Percentiles rank a stretch among this genome's conserved stretches.
phyloP scores from a whole-genome alignment of 1,284 basidiomycete genomes.

The Malassezia restricta region DNA sequence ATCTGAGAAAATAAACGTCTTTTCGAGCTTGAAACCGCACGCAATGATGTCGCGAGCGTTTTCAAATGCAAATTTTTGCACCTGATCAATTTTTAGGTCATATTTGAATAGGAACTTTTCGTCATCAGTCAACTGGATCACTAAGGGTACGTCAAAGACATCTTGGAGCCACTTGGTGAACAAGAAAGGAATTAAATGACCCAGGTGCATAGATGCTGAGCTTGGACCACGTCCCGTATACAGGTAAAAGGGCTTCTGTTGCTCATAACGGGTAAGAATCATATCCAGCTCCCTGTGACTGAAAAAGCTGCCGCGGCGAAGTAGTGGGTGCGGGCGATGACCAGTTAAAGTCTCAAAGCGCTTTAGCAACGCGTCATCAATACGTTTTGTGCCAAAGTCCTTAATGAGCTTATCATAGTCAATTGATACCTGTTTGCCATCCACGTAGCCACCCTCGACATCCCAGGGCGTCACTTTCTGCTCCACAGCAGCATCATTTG shows the following conservation, averaged over 20 bases:
- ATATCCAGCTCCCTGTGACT: slow-evolving; percentile 94
- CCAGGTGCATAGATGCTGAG: slow-evolving; percentile 93
- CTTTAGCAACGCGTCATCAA: slow-evolving; percentile 66
- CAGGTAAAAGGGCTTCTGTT: slow-evolving; percentile 92
- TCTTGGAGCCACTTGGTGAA: slow-evolving; percentile 99
- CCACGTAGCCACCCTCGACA: slow-evolving; percentile 82
- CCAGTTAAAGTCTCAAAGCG: slow-evolving; percentile 88
- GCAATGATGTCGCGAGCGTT: slow-evolving; percentile 95
- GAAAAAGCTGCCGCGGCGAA: slow-evolving; percentile 91
- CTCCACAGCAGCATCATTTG: not conserved
- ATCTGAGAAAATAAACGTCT: slow-evolving; percentile 95
- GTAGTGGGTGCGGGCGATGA: slow-evolving; percentile 72
- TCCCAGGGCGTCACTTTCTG: slow-evolving; percentile 88
- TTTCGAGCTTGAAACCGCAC: slow-evolving; percentile 78
- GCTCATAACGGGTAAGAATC: slow-evolving; percentile 89
- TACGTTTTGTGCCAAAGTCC: slow-evolving; percentile 79
- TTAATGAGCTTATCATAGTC: slow-evolving; percentile 92
- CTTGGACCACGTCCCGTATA: slow-evolving; percentile 96
- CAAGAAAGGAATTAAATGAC: slow-evolving; percentile 92
- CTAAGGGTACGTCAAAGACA: slow-evolving; percentile 84
- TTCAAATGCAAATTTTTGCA: slow-evolving; percentile 65
- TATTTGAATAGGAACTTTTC: slow-evolving; percentile 99
- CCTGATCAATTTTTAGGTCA: slow-evolving; percentile 79
- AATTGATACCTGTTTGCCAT: slow-evolving; percentile 61
- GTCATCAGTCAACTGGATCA: slow-evolving; percentile 93